Percentiles rank a stretch among this genome's conserved stretches.
Conservation (phyloP, 2,329 filamentous ascomycete species). For the Exserohilum rostratum region DNA sequence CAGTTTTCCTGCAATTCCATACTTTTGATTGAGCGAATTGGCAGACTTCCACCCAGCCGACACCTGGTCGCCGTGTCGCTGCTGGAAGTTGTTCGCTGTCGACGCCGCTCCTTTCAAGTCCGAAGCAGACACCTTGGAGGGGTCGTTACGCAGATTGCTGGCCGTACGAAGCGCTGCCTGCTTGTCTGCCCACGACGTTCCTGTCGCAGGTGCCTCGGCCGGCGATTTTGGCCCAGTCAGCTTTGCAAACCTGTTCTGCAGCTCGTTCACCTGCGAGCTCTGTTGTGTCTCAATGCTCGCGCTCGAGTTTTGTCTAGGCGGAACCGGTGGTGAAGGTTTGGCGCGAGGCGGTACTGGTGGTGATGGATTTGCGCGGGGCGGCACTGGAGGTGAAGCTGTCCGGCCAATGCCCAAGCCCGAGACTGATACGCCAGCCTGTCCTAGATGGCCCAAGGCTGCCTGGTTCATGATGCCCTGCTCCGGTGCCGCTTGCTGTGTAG, state of each 20-base stretch:
- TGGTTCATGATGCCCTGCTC: conserved; percentile 57
- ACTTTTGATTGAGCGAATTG: conserved; percentile 65
- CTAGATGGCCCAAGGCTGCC: conserved; percentile 69
- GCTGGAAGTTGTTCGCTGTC: conserved; percentile 71
- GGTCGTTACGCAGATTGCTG: conserved; percentile 64
- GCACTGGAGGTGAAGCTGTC: conserved; percentile 43
- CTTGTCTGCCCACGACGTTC: conserved; percentile 68
- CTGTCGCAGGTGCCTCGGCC: conserved; percentile 48
- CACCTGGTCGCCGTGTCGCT: conserved; percentile 72
- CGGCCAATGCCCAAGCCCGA: conserved; percentile 75
- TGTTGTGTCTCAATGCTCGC: conserved; percentile 22
- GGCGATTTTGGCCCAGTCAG: conserved; percentile 45
- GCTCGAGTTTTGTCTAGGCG: conserved; percentile 31
- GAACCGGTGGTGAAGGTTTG: conserved; percentile 34
- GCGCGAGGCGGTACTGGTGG: conserved; percentile 39
- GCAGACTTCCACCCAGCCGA: conserved; percentile 64
- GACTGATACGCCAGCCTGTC: conserved; percentile 77
- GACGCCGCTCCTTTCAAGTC: conserved; percentile 65
- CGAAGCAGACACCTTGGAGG: conserved; percentile 64
- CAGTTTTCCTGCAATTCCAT: conserved; percentile 60
- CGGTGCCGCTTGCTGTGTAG: conserved; percentile 33
- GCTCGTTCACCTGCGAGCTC: conserved; percentile 63
- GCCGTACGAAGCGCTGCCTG: conserved; percentile 67
- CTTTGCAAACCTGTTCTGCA: conserved; percentile 69
- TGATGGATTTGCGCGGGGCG: conserved; percentile 45